Conservation (phyloP, 208 protist species). For the Crithidia brevicula region DNA sequence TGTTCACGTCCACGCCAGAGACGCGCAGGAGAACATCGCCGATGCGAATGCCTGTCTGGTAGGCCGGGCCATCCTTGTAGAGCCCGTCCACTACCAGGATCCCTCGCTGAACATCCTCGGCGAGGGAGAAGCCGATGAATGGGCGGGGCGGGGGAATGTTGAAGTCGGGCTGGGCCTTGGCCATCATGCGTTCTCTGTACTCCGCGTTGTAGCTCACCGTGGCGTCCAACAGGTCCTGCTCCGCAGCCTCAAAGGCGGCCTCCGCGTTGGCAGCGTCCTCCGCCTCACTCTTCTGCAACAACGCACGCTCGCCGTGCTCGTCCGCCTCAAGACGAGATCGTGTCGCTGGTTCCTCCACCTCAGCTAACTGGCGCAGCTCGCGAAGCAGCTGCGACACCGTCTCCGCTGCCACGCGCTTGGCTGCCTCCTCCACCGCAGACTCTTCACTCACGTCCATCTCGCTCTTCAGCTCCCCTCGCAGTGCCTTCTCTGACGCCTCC, state of each 20-base stretch:
- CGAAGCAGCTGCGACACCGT: not conserved
- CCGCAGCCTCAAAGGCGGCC: not conserved
- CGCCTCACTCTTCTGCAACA: slow-evolving; percentile 3
- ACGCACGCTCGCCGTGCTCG: not conserved
- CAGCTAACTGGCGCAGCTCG: not conserved
- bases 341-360: not conserved
- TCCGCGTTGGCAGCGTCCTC: not conserved
- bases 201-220: slow-evolving; percentile 32
- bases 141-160: slow-evolving; percentile 27
- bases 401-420: not conserved
- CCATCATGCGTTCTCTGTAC: slow-evolving; percentile 35
- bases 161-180: not conserved
- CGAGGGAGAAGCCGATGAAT: slow-evolving; percentile 60
- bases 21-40: slow-evolving; percentile 47
- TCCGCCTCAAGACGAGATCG: not conserved
- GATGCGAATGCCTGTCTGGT: slow-evolving; percentile 58
- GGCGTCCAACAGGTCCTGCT: slow-evolving; percentile 30
- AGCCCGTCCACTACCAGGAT: slow-evolving; percentile 44
- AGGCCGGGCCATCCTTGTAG: slow-evolving; percentile 48
- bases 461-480: too few species aligned
- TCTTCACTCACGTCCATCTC: not conserved
- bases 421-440: not conserved
- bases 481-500: not conserved
- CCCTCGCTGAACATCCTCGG: slow-evolving; percentile 31
- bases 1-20: slow-evolving; percentile 32